These are phyloP conservation scores for Solanum hybrid DNA, from an alignment of 305 asterid species.

Conservation along the genomic window DNA sequence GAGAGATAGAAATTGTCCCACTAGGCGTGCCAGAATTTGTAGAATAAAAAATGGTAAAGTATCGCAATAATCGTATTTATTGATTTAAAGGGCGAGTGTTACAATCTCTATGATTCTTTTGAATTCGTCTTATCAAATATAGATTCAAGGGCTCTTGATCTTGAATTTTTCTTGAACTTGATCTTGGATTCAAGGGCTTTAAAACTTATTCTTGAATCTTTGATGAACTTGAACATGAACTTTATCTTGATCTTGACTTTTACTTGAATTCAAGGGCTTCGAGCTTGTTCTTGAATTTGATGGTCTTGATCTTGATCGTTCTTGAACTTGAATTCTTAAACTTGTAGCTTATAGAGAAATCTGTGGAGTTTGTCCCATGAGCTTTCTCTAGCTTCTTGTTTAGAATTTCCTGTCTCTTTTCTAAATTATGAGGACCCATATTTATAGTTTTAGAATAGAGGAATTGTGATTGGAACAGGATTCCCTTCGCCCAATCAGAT, in stretches of 20 bases:
- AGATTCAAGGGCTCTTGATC: not conserved
- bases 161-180: not conserved
- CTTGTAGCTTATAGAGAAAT: not conserved
- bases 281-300: not conserved
- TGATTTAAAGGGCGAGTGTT: not conserved
- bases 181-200: not conserved
- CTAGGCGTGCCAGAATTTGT: not conserved
- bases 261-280: not conserved
- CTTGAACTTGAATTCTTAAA: not conserved
- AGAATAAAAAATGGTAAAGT: no score
- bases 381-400: not conserved
- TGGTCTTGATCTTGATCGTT: not conserved
- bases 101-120: not conserved
- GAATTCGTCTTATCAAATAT: not conserved
- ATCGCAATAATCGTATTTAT: no score
- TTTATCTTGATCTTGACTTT: no score
- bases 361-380: not conserved
- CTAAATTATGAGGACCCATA: not conserved
- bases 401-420: not conserved
- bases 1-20: not conserved
- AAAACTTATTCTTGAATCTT: no score
- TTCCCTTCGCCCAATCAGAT: not conserved
- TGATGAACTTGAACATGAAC: not conserved
- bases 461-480: not conserved
- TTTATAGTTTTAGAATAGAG: no score